Evolutionary conservation across 345 rosid genomes (phyloP).

Genomic region (Heritiera fomes): DNA sequence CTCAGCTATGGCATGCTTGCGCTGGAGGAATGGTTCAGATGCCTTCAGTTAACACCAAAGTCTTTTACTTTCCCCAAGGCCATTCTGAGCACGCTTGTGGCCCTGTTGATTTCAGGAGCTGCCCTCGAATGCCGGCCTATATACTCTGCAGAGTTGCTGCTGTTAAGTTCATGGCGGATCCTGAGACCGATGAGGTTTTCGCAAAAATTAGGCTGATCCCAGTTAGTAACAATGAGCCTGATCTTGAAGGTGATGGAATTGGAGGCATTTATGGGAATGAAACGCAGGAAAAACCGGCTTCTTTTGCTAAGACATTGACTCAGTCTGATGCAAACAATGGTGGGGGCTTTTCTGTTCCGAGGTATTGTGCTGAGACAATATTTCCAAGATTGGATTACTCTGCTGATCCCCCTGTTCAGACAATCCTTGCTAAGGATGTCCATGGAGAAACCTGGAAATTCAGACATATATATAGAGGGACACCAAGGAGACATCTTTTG

Average conservation of each 20-base stretch:
- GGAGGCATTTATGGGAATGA: conserved; percentile 44
- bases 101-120: conserved; percentile 50
- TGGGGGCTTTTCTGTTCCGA: conserved; percentile 79
- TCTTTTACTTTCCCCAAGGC: conserved; percentile 74
- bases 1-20: conserved; percentile 83
- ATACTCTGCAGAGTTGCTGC: conserved; percentile 49
- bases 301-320: conserved; percentile 74
- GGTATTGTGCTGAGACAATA: conserved; percentile 84
- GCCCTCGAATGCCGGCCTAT: conserved; percentile 44
- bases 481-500: conserved; percentile 74
- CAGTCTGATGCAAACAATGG: conserved; percentile 86
- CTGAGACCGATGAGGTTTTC: conserved; percentile 66
- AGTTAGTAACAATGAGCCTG: conserved; percentile 19
- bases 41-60: conserved; percentile 55
- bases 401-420: conserved; percentile 79
- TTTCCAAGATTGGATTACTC: conserved; percentile 69
- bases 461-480: conserved; percentile 82
- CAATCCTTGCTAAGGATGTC: conserved; percentile 72
- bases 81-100: conserved; percentile 68
- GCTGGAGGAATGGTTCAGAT: conserved; percentile 85
- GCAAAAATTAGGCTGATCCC: conserved; percentile 58
- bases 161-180: conserved; percentile 71
- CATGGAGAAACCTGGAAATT: conserved; percentile 73
- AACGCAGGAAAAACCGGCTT: conserved; percentile 64
- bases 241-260: conserved; percentile 39